Percentiles rank a stretch among this genome's conserved stretches.
Evolutionary conservation across 139 green algal species (phyloP).

Genomic region (Trebouxia sp.): DNA sequence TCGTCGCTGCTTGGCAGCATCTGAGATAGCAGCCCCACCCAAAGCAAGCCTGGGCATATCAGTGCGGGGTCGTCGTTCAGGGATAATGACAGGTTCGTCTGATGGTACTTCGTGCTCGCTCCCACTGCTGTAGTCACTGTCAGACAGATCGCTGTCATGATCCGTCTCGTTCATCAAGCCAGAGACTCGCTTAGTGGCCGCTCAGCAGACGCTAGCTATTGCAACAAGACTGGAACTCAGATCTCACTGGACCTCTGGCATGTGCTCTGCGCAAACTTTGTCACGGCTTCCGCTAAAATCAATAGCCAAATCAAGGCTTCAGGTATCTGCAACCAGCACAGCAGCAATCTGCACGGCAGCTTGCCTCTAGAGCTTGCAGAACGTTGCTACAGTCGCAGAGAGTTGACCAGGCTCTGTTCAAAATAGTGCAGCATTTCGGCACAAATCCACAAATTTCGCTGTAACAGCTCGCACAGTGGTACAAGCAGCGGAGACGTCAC

Average conservation of each 20-base stretch:
- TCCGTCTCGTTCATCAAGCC: neutral
- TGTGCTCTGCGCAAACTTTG: no score
- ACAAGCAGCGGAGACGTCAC: no score
- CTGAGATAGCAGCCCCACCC: neutral
- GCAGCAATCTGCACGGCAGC: neutral
- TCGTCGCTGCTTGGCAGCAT: neutral
- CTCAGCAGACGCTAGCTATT: no score
- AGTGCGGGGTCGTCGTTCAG: neutral
- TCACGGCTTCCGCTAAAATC: no score
- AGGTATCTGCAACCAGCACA: neutral
- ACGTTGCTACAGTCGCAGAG: neutral
- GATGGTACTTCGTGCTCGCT: neutral
- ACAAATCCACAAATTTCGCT: slow-evolving; percentile 10
- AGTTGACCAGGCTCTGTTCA: slow-evolving; percentile 10
- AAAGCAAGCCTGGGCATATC: neutral
- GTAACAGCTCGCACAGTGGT: no score
- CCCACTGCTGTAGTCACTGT: neutral
- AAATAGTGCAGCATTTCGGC: neutral
- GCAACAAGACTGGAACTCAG: no score
- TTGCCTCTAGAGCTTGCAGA: neutral
- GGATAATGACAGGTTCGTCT: neutral
- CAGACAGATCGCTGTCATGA: neutral
- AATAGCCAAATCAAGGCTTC: neutral
- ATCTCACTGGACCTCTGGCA: no score
- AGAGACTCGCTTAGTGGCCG: no score